These are phyloP conservation scores for Trichoderma pleuroti DNA, from an alignment of 2,329 filamentous ascomycete genomes.

Conservation along the genomic window DNA sequence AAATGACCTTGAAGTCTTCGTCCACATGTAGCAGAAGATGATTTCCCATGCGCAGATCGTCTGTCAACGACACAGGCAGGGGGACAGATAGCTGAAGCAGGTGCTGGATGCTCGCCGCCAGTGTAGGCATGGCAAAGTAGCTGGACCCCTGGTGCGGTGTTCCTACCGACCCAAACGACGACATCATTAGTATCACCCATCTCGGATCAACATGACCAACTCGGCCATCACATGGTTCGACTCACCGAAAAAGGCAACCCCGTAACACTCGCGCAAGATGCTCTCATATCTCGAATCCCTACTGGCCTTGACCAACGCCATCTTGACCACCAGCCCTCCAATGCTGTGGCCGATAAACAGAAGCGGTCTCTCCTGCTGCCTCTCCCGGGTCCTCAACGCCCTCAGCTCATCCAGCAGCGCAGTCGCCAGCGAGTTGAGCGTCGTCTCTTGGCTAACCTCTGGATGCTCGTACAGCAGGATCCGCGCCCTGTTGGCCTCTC, in stretches of 20 bases:
- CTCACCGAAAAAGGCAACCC: slow-evolving; percentile 58
- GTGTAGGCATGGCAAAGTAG: slow-evolving; percentile 56
- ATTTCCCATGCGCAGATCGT: slow-evolving; percentile 50
- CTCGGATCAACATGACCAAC: slow-evolving; percentile 9
- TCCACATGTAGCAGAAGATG: slow-evolving; percentile 47
- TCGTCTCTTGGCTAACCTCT: slow-evolving; percentile 38
- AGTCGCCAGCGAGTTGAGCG: slow-evolving; percentile 43
- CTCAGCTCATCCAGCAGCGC: slow-evolving; percentile 45
- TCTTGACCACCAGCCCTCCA: slow-evolving; percentile 58
- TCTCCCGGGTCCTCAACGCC: slow-evolving; percentile 33
- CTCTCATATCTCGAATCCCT: slow-evolving; percentile 36
- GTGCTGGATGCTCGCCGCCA: slow-evolving; percentile 52
- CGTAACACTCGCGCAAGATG: slow-evolving; percentile 56
- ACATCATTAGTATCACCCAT: background rate
- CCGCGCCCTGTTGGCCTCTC: slow-evolving; percentile 45
- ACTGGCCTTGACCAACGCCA: slow-evolving; percentile 49
- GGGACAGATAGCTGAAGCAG: slow-evolving; percentile 50
- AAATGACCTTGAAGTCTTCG: slow-evolving; percentile 53
- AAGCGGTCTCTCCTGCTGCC: slow-evolving; percentile 45
- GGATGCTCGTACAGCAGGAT: slow-evolving; percentile 53
- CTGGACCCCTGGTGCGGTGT: slow-evolving; percentile 62
- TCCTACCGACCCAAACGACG: slow-evolving; percentile 31
- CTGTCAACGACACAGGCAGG: slow-evolving; percentile 48
- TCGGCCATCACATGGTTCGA: slow-evolving; percentile 16
- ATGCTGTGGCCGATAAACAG: slow-evolving; percentile 61